Percentiles rank a stretch among this genome's conserved stretches.
These are phyloP conservation scores for Pythium biforme DNA, from an alignment of 352 stramenopile species.

Conservation along the genomic window DNA sequence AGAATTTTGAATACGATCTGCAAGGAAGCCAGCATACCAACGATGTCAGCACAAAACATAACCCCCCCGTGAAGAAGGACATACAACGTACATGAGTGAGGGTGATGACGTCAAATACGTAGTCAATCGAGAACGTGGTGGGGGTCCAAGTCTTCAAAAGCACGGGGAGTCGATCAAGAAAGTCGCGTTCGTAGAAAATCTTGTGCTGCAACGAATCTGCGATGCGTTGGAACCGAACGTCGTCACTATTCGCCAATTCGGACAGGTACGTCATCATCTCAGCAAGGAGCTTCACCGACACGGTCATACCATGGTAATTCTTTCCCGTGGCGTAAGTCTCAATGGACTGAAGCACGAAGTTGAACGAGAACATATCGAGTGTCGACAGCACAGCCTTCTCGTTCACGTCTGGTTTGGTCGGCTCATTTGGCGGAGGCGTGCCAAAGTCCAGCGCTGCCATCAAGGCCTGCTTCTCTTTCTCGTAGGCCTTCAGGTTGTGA, in stretches of 20 bases:
- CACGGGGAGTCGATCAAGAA: slow-evolving; percentile 79
- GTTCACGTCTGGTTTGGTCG: slow-evolving; percentile 54
- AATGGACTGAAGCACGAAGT: slow-evolving; percentile 88
- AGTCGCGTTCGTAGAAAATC: slow-evolving; percentile 87
- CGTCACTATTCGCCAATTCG: slow-evolving; percentile 66
- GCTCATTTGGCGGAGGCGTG: slow-evolving; percentile 33
- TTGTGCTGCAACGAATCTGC: slow-evolving; percentile 87
- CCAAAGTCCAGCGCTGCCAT: slow-evolving; percentile 59
- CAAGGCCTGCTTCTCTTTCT: slow-evolving; percentile 51
- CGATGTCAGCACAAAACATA: background rate
- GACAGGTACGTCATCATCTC: slow-evolving; percentile 88
- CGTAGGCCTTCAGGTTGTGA: slow-evolving; percentile 45
- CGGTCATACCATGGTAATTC: slow-evolving; percentile 81
- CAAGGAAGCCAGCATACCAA: background rate
- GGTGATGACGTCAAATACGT: slow-evolving; percentile 80
- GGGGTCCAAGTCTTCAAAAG: slow-evolving; percentile 79
- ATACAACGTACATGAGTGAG: slow-evolving; percentile 69
- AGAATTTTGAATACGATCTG: slow-evolving; percentile 87
- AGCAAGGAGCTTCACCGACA: slow-evolving; percentile 70
- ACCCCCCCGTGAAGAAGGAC: background rate
- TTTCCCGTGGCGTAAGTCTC: slow-evolving; percentile 81
- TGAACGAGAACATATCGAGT: slow-evolving; percentile 91
- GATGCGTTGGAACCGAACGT: slow-evolving; percentile 78
- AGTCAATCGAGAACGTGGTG: slow-evolving; percentile 57
- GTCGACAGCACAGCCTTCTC: slow-evolving; percentile 83